These are phyloP conservation scores for Mycena rosella DNA, from an alignment of 768 basidiomycete genomes.

Conservation along the genomic window DNA sequence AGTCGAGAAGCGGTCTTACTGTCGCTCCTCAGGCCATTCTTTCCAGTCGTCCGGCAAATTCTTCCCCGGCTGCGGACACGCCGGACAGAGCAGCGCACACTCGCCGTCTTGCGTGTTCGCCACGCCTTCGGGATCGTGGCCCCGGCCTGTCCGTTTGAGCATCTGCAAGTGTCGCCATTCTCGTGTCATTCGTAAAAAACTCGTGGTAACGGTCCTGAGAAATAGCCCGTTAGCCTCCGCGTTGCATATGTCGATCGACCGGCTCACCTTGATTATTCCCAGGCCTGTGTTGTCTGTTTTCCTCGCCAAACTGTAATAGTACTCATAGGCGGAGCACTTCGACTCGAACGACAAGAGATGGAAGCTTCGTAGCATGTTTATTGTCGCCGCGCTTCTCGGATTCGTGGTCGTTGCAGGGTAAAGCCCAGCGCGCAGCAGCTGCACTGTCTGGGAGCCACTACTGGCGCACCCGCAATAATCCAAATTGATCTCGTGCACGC, in stretches of 20 bases:
- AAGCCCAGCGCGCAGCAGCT: background rate
- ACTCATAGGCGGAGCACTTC: slow-evolving; percentile 32
- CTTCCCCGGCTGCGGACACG: slow-evolving; percentile 43
- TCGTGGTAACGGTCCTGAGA: slow-evolving; percentile 38
- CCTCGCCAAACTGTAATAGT: slow-evolving; percentile 23
- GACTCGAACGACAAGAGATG: slow-evolving; percentile 26
- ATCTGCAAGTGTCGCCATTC: slow-evolving; percentile 35
- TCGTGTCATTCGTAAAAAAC: slow-evolving; percentile 27
- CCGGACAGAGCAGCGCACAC: slow-evolving; percentile 44
- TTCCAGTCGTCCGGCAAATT: slow-evolving; percentile 43
- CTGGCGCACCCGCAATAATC: background rate
- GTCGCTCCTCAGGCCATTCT: slow-evolving; percentile 19
- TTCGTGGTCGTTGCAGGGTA: background rate
- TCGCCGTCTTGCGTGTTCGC: slow-evolving; percentile 24
- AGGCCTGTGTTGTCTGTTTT: background rate
- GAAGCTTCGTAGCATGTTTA: slow-evolving; percentile 18
- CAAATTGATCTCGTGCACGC: background rate
- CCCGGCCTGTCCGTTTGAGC: slow-evolving; percentile 33
- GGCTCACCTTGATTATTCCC: background rate
- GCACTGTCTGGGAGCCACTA: background rate
- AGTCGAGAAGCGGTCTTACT: background rate
- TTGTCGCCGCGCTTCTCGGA: slow-evolving; percentile 24
- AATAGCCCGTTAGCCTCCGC: background rate
- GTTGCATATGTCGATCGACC: background rate
- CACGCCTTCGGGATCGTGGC: slow-evolving; percentile 13